Evolutionary conservation across 2,329 filamentous ascomycete species (phyloP).

Genomic region (Clonostachys byssicola): DNA sequence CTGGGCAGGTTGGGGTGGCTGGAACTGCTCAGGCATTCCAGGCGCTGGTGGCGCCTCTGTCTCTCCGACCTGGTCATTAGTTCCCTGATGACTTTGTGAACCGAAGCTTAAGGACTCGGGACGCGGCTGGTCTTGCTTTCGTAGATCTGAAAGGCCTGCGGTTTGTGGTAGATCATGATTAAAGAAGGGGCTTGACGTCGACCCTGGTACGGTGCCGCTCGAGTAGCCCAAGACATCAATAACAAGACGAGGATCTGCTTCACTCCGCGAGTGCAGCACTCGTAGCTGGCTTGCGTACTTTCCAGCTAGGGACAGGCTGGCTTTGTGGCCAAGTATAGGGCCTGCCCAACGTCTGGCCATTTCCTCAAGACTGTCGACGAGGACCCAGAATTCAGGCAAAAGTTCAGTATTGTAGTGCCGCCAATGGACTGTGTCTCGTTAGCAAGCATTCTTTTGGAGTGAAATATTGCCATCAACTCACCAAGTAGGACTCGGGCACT

Average conservation of each 20-base stretch:
- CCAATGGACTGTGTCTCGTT: slow-evolving; percentile 14
- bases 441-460: neutral
- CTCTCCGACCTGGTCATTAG: neutral
- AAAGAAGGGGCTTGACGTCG: slow-evolving; percentile 1
- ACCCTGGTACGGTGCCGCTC: neutral
- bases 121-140: neutral
- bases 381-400: slow-evolving; percentile 16
- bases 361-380: slow-evolving; percentile 19
- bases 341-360: slow-evolving; percentile 21
- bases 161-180: neutral
- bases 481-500: slow-evolving; percentile 34
- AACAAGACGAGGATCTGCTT: slow-evolving; percentile 3
- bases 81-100: too few species aligned
- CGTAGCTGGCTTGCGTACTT: slow-evolving; percentile 12
- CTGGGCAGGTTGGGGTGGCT: too few species aligned
- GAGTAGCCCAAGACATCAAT: slow-evolving; percentile 12
- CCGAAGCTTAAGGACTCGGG: too few species aligned
- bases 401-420: slow-evolving; percentile 14
- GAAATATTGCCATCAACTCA: neutral
- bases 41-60: neutral
- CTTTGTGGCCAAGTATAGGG: neutral
- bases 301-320: slow-evolving; percentile 8
- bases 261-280: slow-evolving; percentile 6
- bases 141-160: neutral
- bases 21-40: too few species aligned